These are phyloP conservation scores for Acorus calamus DNA, from an alignment of 106 monocot genomes.

Conservation along the genomic window DNA sequence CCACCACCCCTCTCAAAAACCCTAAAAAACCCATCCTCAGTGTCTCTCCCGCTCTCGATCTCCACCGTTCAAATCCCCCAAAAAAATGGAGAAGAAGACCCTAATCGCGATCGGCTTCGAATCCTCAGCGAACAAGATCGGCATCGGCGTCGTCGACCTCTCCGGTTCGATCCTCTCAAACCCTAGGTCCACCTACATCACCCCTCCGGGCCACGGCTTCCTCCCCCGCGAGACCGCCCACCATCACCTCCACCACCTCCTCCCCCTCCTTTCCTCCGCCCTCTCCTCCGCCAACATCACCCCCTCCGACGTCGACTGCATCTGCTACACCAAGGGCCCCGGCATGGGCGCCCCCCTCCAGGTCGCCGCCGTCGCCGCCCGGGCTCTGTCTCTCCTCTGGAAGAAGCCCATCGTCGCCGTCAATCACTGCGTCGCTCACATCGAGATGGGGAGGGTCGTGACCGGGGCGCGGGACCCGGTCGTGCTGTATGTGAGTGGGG, in stretches of 20 bases:
- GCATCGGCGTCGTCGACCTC: conserved; percentile 60
- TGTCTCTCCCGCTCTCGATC: no score
- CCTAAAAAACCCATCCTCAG: no score
- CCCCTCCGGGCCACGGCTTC: conserved; percentile 95
- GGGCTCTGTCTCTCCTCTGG: conserved; percentile 68
- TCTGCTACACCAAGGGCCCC: conserved; percentile 97
- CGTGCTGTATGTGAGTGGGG: conserved; percentile 78
- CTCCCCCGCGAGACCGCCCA: conserved; percentile 96
- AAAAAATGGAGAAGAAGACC: background rate
- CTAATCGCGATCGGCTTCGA: conserved; percentile 71
- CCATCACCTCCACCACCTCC: conserved; percentile 82
- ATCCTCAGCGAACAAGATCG: conserved; percentile 98
- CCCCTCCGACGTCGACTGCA: conserved; percentile 67
- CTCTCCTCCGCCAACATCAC: conserved; percentile 38
- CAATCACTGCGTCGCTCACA: conserved; percentile 87
- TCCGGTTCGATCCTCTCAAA: conserved; percentile 74
- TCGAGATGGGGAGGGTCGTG: conserved; percentile 81
- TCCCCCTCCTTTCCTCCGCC: conserved; percentile 64
- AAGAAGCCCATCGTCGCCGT: conserved; percentile 79
- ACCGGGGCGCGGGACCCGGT: conserved; percentile 84
- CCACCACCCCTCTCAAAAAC: no score
- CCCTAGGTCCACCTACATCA: conserved; percentile 94
- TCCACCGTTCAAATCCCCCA: no score
- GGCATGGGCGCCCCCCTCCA: conserved; percentile 99
- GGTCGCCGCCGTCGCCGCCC: conserved; percentile 64